phyloP scores from a whole-genome alignment of 2,329 filamentous ascomycete species.

The Pseudopithomyces maydicus region DNA sequence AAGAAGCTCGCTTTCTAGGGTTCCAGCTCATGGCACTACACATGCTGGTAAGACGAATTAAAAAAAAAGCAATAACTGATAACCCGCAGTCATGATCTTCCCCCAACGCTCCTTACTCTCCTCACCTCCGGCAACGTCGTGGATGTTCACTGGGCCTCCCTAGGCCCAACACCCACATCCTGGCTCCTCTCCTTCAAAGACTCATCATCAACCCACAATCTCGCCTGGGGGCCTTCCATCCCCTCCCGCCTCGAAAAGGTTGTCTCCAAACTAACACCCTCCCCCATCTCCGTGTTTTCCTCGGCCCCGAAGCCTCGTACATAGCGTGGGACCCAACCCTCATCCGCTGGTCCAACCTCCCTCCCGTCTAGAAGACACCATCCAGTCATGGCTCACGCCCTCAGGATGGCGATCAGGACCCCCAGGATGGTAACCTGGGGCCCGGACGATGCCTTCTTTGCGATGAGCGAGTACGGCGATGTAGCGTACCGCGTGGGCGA shows the following conservation, averaged over 20 bases:
- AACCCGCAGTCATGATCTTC: conserved; percentile 32
- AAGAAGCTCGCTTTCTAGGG: background rate
- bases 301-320: conserved; percentile 36
- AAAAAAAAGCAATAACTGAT: no score
- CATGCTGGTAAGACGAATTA: no score
- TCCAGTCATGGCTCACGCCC: conserved; percentile 45
- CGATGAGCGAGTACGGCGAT: conserved; percentile 44
- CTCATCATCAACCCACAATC: conserved; percentile 24
- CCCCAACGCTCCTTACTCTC: conserved; percentile 31
- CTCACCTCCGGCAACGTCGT: conserved; percentile 28
- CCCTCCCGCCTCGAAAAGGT: conserved; percentile 27
- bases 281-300: conserved; percentile 36
- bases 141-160: conserved; percentile 38
- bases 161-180: conserved; percentile 35
- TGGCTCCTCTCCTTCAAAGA: conserved; percentile 43
- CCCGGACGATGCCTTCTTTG: conserved; percentile 37
- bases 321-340: conserved; percentile 42
- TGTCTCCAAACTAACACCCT: conserved; percentile 32
- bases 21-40: no score
- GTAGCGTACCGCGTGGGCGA: conserved; percentile 32
- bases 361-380: conserved; percentile 28
- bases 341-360: conserved; percentile 39
- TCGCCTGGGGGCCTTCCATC: conserved; percentile 34
- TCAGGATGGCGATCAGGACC: conserved; percentile 43
- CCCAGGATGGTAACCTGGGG: conserved; percentile 41